Conservation (phyloP, 108 stramenopile genomes). For the Schizochytrium sp. region DNA sequence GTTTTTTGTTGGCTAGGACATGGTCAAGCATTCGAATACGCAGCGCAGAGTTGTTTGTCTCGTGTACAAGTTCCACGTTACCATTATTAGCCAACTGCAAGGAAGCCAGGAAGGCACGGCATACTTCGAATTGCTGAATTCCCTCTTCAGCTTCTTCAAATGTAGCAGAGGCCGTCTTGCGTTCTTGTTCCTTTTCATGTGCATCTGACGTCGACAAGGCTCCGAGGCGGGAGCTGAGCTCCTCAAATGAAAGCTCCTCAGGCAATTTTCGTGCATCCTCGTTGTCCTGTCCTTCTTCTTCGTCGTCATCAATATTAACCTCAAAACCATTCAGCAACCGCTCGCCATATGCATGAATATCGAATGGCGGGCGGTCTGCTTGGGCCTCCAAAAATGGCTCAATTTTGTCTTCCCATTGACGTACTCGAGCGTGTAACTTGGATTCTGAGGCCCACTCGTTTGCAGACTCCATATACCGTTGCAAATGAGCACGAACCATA, state of each 20-base stretch:
- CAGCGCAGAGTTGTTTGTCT: slow-evolving; percentile 61
- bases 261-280: too few species aligned
- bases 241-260: not conserved
- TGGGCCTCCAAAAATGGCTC: slow-evolving; percentile 88
- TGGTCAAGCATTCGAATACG: not conserved
- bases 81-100: slow-evolving; percentile 92
- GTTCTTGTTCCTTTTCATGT: not conserved
- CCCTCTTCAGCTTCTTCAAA: slow-evolving; percentile 63
- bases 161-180: slow-evolving; percentile 12
- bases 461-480: slow-evolving; percentile 87
- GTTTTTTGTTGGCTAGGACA: slow-evolving; percentile 53
- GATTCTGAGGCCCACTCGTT: slow-evolving; percentile 90
- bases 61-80: slow-evolving; percentile 82
- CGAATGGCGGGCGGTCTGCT: slow-evolving; percentile 85
- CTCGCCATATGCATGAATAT: slow-evolving; percentile 88
- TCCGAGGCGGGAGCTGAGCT: not conserved
- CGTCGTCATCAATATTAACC: not conserved
- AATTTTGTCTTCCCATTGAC: slow-evolving; percentile 86
- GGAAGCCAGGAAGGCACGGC: slow-evolving; percentile 91
- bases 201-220: not conserved
- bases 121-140: slow-evolving; percentile 86
- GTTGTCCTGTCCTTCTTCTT: slow-evolving; percentile 64
- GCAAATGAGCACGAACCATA: slow-evolving; percentile 87
- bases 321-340: slow-evolving; percentile 71
- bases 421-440: slow-evolving; percentile 86